phyloP scores from a whole-genome alignment of 1,139 yeast species.

The Debaryomyces sp. region DNA sequence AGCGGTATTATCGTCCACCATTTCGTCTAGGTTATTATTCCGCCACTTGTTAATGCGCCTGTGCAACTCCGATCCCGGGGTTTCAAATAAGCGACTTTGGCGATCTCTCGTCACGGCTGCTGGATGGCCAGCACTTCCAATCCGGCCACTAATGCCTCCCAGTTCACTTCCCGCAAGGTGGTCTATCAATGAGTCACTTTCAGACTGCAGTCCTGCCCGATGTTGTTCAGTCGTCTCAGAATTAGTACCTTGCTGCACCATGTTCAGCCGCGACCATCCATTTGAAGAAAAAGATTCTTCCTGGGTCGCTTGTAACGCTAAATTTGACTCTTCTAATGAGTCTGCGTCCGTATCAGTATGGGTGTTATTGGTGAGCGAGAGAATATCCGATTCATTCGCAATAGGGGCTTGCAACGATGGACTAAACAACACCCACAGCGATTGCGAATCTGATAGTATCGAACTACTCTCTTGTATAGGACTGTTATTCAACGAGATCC shows the following conservation, averaged over 20 bases:
- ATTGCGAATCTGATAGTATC: constrained; percentile 30
- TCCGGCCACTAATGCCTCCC: not conserved
- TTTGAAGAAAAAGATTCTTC: not conserved
- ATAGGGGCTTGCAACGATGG: constrained; percentile 22
- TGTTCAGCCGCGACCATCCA: not conserved
- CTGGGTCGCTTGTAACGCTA: not conserved
- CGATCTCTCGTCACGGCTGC: not conserved
- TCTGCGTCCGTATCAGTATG: not conserved
- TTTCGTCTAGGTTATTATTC: constrained; percentile 13
- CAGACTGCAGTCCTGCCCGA: not conserved
- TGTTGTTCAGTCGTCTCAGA: not conserved
- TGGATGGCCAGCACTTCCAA: not conserved
- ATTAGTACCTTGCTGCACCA: not conserved
- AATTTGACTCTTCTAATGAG: not conserved
- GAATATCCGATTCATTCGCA: constrained; percentile 36
- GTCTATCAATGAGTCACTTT: constrained; percentile 5
- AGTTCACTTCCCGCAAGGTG: not conserved
- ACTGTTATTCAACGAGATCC: not conserved
- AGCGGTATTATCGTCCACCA: constrained; percentile 46
- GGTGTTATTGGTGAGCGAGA: constrained; percentile 40
- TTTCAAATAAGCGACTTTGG: not conserved
- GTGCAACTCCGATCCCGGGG: constrained; percentile 6
- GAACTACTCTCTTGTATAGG: constrained; percentile 7
- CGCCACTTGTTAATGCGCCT: constrained; percentile 21
- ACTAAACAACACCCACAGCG: constrained; percentile 48